Conservation (phyloP, 495 filamentous ascomycete genomes). For the Penicillium crystallinum region DNA sequence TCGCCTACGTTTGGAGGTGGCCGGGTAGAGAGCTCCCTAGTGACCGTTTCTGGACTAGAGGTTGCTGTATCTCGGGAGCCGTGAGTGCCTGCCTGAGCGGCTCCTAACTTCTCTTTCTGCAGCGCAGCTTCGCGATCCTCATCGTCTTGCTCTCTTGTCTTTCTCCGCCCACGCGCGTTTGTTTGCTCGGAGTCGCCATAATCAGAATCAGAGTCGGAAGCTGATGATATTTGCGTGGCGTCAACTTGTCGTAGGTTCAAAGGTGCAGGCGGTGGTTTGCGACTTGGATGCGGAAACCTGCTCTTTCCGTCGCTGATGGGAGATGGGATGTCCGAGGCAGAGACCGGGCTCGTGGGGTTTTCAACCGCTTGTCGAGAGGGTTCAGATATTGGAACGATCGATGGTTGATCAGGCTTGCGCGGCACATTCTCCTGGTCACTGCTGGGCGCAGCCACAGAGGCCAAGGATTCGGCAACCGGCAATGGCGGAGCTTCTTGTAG, state of each 20-base stretch:
- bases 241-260: conserved; percentile 58
- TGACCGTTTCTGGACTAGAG: conserved; percentile 16
- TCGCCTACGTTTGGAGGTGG: conserved; percentile 24
- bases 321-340: conserved; percentile 12
- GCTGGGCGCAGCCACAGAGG: conserved; percentile 7
- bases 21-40: conserved; percentile 23
- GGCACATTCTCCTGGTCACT: neutral
- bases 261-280: conserved; percentile 82
- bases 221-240: conserved; percentile 38
- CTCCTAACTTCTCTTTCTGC: conserved; percentile 58
- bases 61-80: conserved; percentile 8
- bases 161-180: conserved; percentile 73
- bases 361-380: conserved; percentile 1
- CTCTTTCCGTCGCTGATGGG: conserved; percentile 15
- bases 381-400: conserved; percentile 6
- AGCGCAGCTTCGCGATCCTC: conserved; percentile 64
- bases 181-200: conserved; percentile 72
- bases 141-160: conserved; percentile 86
- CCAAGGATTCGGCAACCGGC: conserved; percentile 27
- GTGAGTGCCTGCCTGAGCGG: conserved; percentile 22
- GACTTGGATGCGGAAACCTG: conserved; percentile 49
- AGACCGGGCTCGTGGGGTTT: conserved; percentile 13
- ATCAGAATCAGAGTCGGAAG: conserved; percentile 69
- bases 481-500: conserved; percentile 49
- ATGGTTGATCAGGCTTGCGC: neutral